phyloP scores from a whole-genome alignment of 2,329 filamentous ascomycete genomes.

The Neoscytalidium dimidiatum region DNA sequence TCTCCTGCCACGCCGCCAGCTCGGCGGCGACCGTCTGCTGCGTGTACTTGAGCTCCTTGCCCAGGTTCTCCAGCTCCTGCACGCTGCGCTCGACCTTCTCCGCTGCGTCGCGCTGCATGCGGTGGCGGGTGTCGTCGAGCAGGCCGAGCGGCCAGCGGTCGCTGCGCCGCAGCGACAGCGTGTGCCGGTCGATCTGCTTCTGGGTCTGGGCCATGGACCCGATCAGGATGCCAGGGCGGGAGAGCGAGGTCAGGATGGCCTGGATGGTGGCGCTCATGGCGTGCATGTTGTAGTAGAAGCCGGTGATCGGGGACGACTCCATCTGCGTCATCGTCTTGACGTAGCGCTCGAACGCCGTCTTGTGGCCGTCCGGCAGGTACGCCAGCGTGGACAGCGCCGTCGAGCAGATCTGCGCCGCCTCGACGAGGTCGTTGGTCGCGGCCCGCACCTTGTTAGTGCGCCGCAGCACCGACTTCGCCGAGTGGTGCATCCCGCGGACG shows the following conservation, averaged over 20 bases:
- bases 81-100: conserved; percentile 72
- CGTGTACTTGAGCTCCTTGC: conserved; percentile 82
- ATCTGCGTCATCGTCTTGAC: conserved; percentile 64
- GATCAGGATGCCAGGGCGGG: conserved; percentile 77
- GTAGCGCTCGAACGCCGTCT: conserved; percentile 72
- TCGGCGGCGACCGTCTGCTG: conserved; percentile 92
- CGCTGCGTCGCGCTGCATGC: conserved; percentile 80
- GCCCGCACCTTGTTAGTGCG: conserved; percentile 74
- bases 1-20: conserved; percentile 90
- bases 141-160: conserved; percentile 80
- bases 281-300: conserved; percentile 74
- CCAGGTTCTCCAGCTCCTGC: conserved; percentile 71
- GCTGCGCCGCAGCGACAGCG: conserved; percentile 70
- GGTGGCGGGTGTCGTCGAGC: conserved; percentile 83
- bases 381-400: conserved; percentile 56
- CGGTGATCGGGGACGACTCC: conserved; percentile 71
- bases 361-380: conserved; percentile 69
- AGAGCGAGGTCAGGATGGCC: conserved; percentile 76
- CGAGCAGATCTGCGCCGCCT: conserved; percentile 60
- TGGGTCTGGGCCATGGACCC: conserved; percentile 72
- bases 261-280: conserved; percentile 82
- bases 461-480: conserved; percentile 79
- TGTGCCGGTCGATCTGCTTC: conserved; percentile 75
- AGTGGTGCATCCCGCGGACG: conserved; percentile 79
- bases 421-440: conserved; percentile 65